Evolutionary conservation across 345 rosid genomes (phyloP).

Genomic region (Melaleuca alternifolia): DNA sequence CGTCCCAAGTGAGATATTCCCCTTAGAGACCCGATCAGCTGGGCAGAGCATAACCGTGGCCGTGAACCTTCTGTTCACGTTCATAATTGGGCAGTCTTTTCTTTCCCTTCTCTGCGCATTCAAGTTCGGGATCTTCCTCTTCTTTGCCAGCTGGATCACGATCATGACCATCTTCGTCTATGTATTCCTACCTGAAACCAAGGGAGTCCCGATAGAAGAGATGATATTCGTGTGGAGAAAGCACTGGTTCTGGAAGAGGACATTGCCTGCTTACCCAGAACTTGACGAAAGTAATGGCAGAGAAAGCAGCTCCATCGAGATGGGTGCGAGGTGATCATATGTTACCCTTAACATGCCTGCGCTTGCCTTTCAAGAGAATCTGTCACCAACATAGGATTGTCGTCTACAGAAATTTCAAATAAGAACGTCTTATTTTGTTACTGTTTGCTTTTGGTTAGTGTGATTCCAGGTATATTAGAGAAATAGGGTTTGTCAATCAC

Average conservation of each 20-base stretch:
- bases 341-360: background rate
- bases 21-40: slow-evolving; percentile 79
- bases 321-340: background rate
- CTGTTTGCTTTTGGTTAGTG: background rate
- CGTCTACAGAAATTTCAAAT: background rate
- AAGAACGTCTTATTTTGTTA: background rate
- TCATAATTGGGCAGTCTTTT: slow-evolving; percentile 69
- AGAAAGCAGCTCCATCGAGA: background rate
- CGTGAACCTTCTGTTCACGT: slow-evolving; percentile 82
- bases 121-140: slow-evolving; percentile 81
- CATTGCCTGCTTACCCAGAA: slow-evolving; percentile 26
- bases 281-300: slow-evolving; percentile 7
- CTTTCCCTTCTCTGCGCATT: slow-evolving; percentile 66
- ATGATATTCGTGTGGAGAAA: slow-evolving; percentile 75
- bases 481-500: background rate
- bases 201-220: slow-evolving; percentile 91
- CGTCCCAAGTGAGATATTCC: slow-evolving; percentile 86
- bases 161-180: slow-evolving; percentile 80
- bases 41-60: slow-evolving; percentile 93
- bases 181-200: slow-evolving; percentile 73
- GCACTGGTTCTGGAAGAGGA: slow-evolving; percentile 92
- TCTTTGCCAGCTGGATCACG: slow-evolving; percentile 70
- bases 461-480: background rate
- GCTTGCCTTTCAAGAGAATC: background rate
- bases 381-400: background rate